A percentile compares a stretch with the other conserved stretches of the same genome.
Conservation (phyloP, 805 yeast genomes). For the Sugiyamaella lignohabitans region DNA sequence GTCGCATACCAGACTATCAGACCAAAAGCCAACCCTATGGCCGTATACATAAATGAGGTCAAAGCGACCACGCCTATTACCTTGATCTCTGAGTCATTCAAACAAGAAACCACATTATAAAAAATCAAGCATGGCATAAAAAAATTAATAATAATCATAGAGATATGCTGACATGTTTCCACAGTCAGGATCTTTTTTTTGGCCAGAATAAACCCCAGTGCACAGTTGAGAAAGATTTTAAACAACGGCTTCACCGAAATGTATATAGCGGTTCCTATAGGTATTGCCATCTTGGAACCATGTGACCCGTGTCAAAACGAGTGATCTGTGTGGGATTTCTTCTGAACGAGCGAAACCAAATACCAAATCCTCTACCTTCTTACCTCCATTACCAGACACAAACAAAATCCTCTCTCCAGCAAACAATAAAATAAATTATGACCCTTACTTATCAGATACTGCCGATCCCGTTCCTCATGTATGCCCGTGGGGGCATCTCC, state of each 20-base stretch:
- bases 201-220: conserved; percentile 60
- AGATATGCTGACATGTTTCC: conserved; percentile 60
- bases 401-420: no score
- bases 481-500: no score
- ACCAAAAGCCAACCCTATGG: conserved; percentile 40
- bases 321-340: no score
- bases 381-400: no score
- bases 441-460: no score
- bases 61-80: conserved; percentile 59
- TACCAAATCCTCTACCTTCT: no score
- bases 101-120: conserved; percentile 59
- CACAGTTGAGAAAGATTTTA: conserved; percentile 69
- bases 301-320: no score
- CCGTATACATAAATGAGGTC: conserved; percentile 40
- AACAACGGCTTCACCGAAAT: conserved; percentile 80
- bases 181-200: conserved; percentile 54
- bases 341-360: no score
- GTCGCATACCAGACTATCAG: conserved; percentile 40
- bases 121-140: conserved; percentile 73
- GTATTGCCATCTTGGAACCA: conserved; percentile 3
- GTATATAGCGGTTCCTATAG: conserved; percentile 58
- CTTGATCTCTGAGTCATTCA: conserved; percentile 62
- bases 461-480: no score
- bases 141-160: conserved; percentile 60
- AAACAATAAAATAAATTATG: no score